Evolutionary conservation across 805 yeast species (phyloP).

Genomic region (Zygosaccharomyces bisporus): DNA sequence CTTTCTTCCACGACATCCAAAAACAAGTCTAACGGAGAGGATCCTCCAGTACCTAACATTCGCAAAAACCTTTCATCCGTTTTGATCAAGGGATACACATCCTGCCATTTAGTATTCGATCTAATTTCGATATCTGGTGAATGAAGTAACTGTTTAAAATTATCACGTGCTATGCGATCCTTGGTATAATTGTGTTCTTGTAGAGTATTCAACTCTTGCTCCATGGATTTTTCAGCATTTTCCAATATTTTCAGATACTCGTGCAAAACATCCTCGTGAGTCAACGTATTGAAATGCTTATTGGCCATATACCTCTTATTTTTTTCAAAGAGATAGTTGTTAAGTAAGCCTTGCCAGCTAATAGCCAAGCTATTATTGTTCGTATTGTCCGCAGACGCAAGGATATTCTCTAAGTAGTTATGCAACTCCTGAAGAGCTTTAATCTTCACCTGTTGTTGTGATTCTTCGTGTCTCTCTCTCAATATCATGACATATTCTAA

Average conservation of each 20-base stretch:
- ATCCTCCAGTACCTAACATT: constrained; percentile 72
- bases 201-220: constrained; percentile 19
- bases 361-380: constrained; percentile 14
- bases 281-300: constrained; percentile 49
- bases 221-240: constrained; percentile 25
- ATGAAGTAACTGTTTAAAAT: constrained; percentile 47
- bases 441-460: constrained; percentile 32
- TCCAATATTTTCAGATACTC: constrained; percentile 37
- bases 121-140: constrained; percentile 29
- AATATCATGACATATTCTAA: constrained; percentile 45
- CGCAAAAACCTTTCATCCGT: constrained; percentile 55
- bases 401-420: constrained; percentile 44
- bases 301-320: constrained; percentile 58
- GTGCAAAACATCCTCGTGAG: constrained; percentile 56
- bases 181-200: constrained; percentile 45
- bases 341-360: constrained; percentile 27
- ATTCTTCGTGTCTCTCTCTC: constrained; percentile 29
- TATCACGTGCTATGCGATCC: constrained; percentile 66
- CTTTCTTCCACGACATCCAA: constrained; percentile 69
- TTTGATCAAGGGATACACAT: constrained; percentile 48
- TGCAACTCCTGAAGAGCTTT: constrained; percentile 54
- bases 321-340: constrained; percentile 33
- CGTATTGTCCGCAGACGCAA: constrained; percentile 19
- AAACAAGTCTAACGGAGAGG: constrained; percentile 70
- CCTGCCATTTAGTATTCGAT: constrained; percentile 58